Evolutionary conservation across 768 basidiomycete genomes (phyloP).

Genomic region (Boletus bicolor): DNA sequence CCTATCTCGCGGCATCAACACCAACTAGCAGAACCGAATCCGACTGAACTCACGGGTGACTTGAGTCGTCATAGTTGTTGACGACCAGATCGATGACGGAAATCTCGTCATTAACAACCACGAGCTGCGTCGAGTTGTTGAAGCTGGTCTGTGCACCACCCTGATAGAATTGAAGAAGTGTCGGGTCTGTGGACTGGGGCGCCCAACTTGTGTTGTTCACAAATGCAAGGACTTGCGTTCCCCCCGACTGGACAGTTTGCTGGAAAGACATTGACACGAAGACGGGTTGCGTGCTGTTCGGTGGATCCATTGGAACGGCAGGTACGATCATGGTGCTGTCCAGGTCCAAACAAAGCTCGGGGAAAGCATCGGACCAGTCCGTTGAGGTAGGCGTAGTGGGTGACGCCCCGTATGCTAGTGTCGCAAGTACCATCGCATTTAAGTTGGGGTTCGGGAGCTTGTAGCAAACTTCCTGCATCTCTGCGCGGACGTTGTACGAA

Average conservation of each 20-base stretch:
- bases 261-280: slow-evolving; percentile 24
- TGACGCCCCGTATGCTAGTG: slow-evolving; percentile 27
- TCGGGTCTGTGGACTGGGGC: slow-evolving; percentile 25
- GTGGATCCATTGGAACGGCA: slow-evolving; percentile 23
- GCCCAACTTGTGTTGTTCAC: slow-evolving; percentile 30
- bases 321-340: slow-evolving; percentile 32
- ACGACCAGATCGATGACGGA: slow-evolving; percentile 26
- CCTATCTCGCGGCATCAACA: slow-evolving; percentile 9
- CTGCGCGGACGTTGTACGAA: slow-evolving; percentile 37
- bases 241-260: slow-evolving; percentile 26
- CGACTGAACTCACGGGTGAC: slow-evolving; percentile 27
- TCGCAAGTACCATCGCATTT: slow-evolving; percentile 29
- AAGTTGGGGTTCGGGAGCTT: slow-evolving; percentile 29
- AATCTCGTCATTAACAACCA: slow-evolving; percentile 27
- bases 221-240: slow-evolving; percentile 24
- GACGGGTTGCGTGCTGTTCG: slow-evolving; percentile 25
- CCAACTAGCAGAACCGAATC: not conserved
- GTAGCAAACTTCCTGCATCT: slow-evolving; percentile 33
- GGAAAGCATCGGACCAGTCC: slow-evolving; percentile 28
- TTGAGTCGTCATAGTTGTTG: slow-evolving; percentile 26
- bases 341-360: slow-evolving; percentile 23
- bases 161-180: slow-evolving; percentile 26
- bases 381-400: slow-evolving; percentile 23
- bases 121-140: slow-evolving; percentile 21
- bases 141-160: slow-evolving; percentile 26